These are phyloP conservation scores for Aspergillus panamensis DNA, from an alignment of 495 filamentous ascomycete species.

Conservation along the genomic window DNA sequence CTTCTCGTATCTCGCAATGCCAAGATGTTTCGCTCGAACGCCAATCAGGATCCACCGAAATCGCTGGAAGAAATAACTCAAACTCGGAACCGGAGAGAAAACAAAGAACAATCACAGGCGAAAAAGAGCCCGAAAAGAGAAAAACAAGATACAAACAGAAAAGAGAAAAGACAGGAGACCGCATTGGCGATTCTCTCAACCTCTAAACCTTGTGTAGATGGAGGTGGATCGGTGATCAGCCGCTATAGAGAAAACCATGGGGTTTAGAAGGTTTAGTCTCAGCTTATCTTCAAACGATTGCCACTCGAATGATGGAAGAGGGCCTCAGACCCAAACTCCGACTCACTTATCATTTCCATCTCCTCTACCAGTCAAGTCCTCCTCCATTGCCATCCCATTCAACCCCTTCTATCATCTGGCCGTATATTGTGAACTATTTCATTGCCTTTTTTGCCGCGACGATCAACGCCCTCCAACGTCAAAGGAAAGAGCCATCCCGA, in stretches of 20 bases:
- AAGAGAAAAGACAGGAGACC: background rate
- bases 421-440: background rate
- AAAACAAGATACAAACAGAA: background rate
- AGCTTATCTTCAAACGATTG: slow-evolving; percentile 21
- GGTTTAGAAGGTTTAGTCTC: background rate
- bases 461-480: background rate
- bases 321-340: background rate
- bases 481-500: background rate
- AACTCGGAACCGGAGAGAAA: too few species aligned
- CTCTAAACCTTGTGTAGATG: background rate
- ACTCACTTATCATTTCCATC: background rate
- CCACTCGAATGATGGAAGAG: slow-evolving; percentile 14
- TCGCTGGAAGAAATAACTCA: background rate
- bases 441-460: background rate
- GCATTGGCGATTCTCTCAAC: background rate
- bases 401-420: background rate
- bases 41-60: background rate
- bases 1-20: background rate
- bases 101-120: background rate
- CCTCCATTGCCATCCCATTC: background rate
- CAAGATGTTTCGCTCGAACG: background rate
- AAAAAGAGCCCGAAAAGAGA: slow-evolving; percentile 3
- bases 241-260: slow-evolving; percentile 23
- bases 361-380: background rate
- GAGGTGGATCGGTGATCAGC: slow-evolving; percentile 23